Evolutionary conservation across 2,329 filamentous ascomycete species (phyloP), one percentile per base, ranked within the genome.

Genomic region (Apiospora aurea): DNA sequence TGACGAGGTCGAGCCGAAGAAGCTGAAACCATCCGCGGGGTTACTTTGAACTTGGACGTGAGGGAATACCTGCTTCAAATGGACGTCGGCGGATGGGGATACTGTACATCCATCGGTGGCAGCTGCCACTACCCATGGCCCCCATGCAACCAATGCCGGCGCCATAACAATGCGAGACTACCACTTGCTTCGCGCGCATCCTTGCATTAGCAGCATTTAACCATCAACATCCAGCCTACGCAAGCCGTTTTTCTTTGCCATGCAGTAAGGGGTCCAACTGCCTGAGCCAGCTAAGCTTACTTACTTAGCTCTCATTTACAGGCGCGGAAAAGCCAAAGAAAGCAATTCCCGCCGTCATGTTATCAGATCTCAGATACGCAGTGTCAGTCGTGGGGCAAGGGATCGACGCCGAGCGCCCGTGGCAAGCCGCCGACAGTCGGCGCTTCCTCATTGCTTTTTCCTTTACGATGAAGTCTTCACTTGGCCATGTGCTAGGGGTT

Each of bases 121-220:
- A 38, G 29, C 53, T 61, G 29, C 53, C 53, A 57, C 26, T 34
- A 21, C 26, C 51, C 51, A 57, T 16, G 51, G 14, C 53, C 29
- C 53, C 53, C 53, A 61, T 61, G 29, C 53, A n/a, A 21, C 21
- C 46, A 61, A 61, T 61, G 53, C 53, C 53, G 53, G 53, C 29
- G 53, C 29, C 7, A 61, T 21, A 7, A 21, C 16, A 38, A 18
- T 34, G 51, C 14, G 5, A 34, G 26, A 29, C 41, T 43, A 57
- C 14, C 16, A 57, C 14, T 18, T 34, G 24, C 26, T 57, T 57
- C 51, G 8, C 53, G 53, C 29, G 16, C 38, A 61, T 61, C 29
- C 53, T 38, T 61, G 53, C 53, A 49, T 49, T n/a, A 49, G 21
- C 46, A 61, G 29, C 29, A 29, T 29, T 29, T 29, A 29, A 29